Percentiles rank a stretch among this genome's conserved stretches.
Conservation (phyloP, 139 green algal genomes). For the Deuterostichococcus epilithicus region DNA sequence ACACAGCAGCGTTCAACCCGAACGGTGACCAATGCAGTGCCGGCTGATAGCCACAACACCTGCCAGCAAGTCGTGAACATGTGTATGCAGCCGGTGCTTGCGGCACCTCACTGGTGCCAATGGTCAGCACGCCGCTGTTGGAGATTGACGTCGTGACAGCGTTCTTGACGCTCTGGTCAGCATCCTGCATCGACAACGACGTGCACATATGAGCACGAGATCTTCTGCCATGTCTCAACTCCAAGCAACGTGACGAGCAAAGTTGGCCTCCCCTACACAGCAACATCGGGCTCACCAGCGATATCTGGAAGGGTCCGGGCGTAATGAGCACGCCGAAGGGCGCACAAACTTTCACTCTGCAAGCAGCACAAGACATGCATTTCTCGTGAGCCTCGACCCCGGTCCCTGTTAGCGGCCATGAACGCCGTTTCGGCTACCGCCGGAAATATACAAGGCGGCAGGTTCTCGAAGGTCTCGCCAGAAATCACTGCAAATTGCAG, state of each 20-base stretch:
- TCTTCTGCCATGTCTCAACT: background rate
- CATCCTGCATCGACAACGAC: background rate
- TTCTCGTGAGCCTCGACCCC: too few relatives aligned
- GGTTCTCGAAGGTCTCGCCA: too few relatives aligned
- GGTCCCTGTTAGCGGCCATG: too few relatives aligned
- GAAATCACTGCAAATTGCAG: too few relatives aligned
- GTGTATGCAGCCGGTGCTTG: background rate
- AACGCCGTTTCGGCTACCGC: too few relatives aligned
- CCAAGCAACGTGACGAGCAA: too few relatives aligned
- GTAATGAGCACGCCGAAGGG: background rate
- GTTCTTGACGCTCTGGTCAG: background rate
- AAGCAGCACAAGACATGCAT: background rate
- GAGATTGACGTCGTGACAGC: background rate
- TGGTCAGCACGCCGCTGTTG: background rate
- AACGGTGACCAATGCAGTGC: background rate
- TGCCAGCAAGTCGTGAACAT: background rate
- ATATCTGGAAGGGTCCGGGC: background rate
- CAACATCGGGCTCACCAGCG: constrained; percentile 1
- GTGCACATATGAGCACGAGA: background rate
- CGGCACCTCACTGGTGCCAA: background rate
- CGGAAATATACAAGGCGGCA: too few relatives aligned
- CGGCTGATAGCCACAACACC: background rate
- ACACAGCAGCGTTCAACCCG: background rate
- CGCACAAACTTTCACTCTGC: background rate
- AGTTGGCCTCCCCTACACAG: too few relatives aligned